Conservation (phyloP, 148 eudicot genomes). For the Dysphania ambrosioides region DNA sequence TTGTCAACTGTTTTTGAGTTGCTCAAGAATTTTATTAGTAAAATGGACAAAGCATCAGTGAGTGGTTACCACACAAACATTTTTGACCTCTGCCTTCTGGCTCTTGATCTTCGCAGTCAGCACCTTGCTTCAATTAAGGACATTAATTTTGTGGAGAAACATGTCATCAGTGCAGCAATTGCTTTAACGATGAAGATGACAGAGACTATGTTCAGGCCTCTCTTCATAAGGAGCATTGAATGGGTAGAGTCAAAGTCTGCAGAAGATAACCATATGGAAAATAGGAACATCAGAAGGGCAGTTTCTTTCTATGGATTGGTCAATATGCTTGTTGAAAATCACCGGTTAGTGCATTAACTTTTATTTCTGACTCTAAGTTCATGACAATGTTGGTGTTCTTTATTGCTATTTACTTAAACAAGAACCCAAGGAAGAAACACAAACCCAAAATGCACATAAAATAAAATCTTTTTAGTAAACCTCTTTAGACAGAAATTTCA, state of each 20-base stretch:
- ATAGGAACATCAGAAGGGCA: slow-evolving; percentile 47
- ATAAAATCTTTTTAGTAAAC: neutral
- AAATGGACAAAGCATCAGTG: slow-evolving; percentile 72
- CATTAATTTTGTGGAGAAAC: slow-evolving; percentile 56
- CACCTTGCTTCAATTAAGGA: slow-evolving; percentile 45
- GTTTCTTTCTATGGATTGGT: slow-evolving; percentile 75
- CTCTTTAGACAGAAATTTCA: neutral
- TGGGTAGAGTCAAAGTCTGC: slow-evolving; percentile 63
- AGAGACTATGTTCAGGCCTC: slow-evolving; percentile 91
- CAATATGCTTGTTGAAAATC: slow-evolving; percentile 73
- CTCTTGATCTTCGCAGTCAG: slow-evolving; percentile 87
- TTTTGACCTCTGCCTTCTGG: slow-evolving; percentile 71
- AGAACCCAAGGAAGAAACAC: neutral
- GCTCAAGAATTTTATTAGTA: slow-evolving; percentile 51
- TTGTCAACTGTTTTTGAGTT: slow-evolving; percentile 60
- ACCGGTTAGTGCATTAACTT: slow-evolving; percentile 53
- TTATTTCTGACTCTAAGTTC: neutral
- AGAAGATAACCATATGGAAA: slow-evolving; percentile 32
- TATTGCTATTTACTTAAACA: neutral
- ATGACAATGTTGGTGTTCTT: neutral
- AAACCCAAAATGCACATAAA: neutral
- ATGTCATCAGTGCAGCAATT: slow-evolving; percentile 59
- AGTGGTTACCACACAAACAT: slow-evolving; percentile 53
- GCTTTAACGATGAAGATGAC: slow-evolving; percentile 83
- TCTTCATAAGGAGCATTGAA: slow-evolving; percentile 73